Base-by-base conservation (phyloP, 1,139 yeast species). In the Yamadazyma trypodendri region DNA sequence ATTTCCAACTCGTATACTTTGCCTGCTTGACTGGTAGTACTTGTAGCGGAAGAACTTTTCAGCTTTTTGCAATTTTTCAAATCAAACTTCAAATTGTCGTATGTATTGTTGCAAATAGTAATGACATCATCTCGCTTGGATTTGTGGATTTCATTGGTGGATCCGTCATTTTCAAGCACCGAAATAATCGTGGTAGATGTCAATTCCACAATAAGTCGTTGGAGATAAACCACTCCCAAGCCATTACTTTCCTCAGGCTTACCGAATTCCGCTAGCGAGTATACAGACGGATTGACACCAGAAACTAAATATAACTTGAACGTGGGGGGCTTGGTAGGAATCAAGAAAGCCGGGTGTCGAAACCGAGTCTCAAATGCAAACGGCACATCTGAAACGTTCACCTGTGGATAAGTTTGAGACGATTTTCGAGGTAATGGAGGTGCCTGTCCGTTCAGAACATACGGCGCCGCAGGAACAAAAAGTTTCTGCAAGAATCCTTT, bases 291-390 rank as follows among this genome's bases (percentile, higher is more conserved):
- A 7, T 61, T 54, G 7, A 53, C 35, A 3, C 52, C 55, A 1
- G 75, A 61, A 1, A 73, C 56, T 13, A 75, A 43, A 37, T 46
- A 68, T 4, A 75, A 46, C 39, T 59, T 64, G 52, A 72, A 68
- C 1, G 68, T 52, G 4, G 77, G 74, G 1, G 61, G 53, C 39
- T 61, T 63, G 2, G 67, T 60, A 0, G 78, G 79, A 4, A 66
- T 59, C 38, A 73, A 53, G 34, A 60, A 64, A 3, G 77, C 69
- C 0, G 79, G 77, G 35, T 68, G 60, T 32, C 68, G 58, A 46
- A 73, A 73, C 36, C 81, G 53, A 9, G 65, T 63, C 46, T 75
- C 81, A 41, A 75, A 65, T 2, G 64, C 55, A 42, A 75, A 65
- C 2, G 72, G 67, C 10, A 75, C 70, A 37, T 73, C 70, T 16